phyloP scores from a whole-genome alignment of 192 early-diverging fungal genomes.

The Backusella australiensis region DNA sequence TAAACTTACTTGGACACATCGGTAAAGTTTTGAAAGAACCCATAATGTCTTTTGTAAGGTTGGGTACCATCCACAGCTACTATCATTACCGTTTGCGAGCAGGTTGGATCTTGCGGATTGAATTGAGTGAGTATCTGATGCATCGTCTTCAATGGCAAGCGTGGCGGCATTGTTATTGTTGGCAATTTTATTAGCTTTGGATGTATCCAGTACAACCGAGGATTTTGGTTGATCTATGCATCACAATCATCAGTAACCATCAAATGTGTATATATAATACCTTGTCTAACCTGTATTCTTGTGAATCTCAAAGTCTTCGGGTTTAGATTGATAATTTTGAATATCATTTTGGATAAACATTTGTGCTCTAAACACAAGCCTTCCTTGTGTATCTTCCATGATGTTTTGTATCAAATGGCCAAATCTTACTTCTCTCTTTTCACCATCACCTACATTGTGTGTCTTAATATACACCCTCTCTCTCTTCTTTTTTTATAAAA shows the following conservation, averaged over 20 bases:
- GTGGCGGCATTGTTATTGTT: neutral
- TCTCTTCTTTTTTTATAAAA: neutral
- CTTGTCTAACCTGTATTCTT: neutral
- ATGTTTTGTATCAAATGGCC: conserved; percentile 78
- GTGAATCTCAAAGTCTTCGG: conserved; percentile 61
- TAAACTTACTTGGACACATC: conserved; percentile 60
- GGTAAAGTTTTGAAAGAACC: conserved; percentile 79
- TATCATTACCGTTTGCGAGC: neutral
- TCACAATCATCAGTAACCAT: neutral
- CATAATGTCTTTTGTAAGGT: conserved; percentile 79
- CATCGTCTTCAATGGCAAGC: conserved; percentile 23
- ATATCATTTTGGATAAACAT: conserved; percentile 77
- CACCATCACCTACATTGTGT: conserved; percentile 34
- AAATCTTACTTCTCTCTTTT: conserved; percentile 46
- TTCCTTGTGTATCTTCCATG: conserved; percentile 84
- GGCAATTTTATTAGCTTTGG: conserved; percentile 25
- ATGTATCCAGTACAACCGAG: conserved; percentile 25
- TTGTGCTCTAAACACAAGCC: conserved; percentile 87
- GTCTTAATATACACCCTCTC: conserved; percentile 12
- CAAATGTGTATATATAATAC: neutral
- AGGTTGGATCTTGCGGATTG: conserved; percentile 7
- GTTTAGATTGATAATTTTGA: conserved; percentile 67
- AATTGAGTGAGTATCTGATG: conserved; percentile 20
- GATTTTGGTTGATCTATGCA: conserved; percentile 15
- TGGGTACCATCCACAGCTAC: conserved; percentile 68